Conservation (phyloP, 306 rosid genomes). For the Fragaria iinumae region DNA sequence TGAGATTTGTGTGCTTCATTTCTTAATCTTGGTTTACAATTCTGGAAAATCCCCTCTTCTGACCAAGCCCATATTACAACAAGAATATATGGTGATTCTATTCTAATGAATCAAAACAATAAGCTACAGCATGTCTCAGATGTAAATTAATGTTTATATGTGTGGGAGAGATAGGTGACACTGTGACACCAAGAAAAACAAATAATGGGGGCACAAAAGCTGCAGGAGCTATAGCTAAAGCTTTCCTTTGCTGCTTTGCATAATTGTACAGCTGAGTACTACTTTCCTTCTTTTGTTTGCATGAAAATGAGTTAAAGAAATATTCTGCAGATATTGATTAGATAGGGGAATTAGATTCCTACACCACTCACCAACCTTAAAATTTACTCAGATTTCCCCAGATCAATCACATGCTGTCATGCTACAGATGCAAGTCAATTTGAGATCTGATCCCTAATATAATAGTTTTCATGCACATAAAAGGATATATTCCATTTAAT, state of each 20-base stretch:
- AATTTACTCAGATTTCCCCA: conserved; percentile 13
- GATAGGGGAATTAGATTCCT: conserved; percentile 58
- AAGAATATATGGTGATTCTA: neutral
- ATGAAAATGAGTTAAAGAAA: conserved; percentile 44
- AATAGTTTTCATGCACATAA: conserved; percentile 9
- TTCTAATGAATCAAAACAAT: neutral
- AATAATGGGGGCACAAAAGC: conserved; percentile 28
- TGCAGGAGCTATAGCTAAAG: conserved; percentile 21
- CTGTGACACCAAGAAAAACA: neutral
- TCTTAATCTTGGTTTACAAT: conserved; percentile 11
- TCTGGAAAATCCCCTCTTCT: conserved; percentile 7
- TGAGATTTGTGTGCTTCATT: conserved; percentile 20
- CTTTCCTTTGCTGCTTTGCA: conserved; percentile 30
- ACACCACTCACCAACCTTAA: conserved; percentile 34
- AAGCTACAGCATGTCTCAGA: neutral
- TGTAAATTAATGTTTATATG: neutral
- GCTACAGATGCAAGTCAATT: neutral
- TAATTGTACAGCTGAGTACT: conserved; percentile 9
- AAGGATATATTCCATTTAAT: neutral
- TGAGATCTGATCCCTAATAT: conserved; percentile 4
- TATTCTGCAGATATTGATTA: conserved; percentile 46
- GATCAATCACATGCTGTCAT: conserved; percentile 24
- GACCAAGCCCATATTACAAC: neutral
- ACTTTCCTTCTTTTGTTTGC: conserved; percentile 23
- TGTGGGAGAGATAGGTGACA: conserved; percentile 1